Base-by-base conservation (phyloP, 2,329 filamentous ascomycete species). In the Fusarium foetens region DNA sequence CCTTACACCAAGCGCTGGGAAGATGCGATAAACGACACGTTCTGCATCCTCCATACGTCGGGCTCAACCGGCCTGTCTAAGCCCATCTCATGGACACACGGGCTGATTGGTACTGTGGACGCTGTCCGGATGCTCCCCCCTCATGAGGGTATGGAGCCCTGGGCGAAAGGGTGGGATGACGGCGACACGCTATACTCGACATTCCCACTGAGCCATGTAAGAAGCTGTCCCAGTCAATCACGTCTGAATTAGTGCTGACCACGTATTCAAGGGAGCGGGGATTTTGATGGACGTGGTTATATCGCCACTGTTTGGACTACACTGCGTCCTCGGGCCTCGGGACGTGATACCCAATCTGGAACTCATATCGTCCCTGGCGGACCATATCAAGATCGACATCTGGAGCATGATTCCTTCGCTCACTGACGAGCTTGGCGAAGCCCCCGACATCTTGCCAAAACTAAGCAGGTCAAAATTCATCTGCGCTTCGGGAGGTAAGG, bases 51-150 rank as follows among this genome's bases (percentile, higher is more conserved):
- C 3, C 83, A 85, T 58, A 84, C 83, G 0, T 84, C 82, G 7
- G 84, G 84, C 2, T 79, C 81, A 3, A 85, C 83, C 3, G 83
- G 84, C 9, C 57, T 82, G 0, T 82, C 82, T 3, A 85, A 85
- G 55, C 82, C 81, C 0, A 81, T 84, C 21, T 58, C 72, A 5
- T 77, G 78, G 70, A 77, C 79, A 8, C 79, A 85, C 61, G 76
- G 67, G 1, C 38, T 79, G 19, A 75, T 79, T 8, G 76, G 75
- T 1, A 80, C 80, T 0, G 77, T 82, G 73, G 83, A 85, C 63
- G 80, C 80, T 3, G 72, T 83, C 4, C 75, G 79, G 10, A 63
- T 81, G 3, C 74, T 83, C 0, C 80, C 81, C 0, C 75, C 76
- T 21, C 69, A 72, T 2, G 75, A 81, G 1, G 81, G 81, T 0